These are phyloP conservation scores for Candida dubliniensis DNA, from an alignment of 1,139 yeast species.

Conservation along the genomic window DNA sequence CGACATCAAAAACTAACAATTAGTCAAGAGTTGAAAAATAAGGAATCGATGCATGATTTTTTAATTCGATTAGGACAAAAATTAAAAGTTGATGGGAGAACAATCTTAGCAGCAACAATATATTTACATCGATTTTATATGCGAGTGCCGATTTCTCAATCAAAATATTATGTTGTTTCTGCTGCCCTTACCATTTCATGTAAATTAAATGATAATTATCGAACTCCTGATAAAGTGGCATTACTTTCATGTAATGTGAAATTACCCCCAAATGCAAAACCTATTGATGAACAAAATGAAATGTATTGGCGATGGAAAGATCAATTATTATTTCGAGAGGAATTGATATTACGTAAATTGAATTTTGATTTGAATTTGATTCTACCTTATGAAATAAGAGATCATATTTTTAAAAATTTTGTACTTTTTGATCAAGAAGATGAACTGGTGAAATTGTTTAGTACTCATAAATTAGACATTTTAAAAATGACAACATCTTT, in stretches of 20 bases:
- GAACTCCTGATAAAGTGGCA: conserved; percentile 48
- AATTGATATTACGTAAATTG: conserved; percentile 38
- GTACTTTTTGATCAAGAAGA: conserved; percentile 2
- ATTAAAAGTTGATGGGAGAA: conserved; percentile 43
- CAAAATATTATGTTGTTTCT: conserved; percentile 47
- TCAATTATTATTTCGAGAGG: conserved; percentile 46
- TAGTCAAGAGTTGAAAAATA: conserved; percentile 37
- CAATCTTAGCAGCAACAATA: conserved; percentile 45
- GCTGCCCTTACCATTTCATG: conserved; percentile 48
- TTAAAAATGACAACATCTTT: conserved; percentile 35
- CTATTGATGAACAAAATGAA: conserved; percentile 42
- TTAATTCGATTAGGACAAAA: conserved; percentile 37
- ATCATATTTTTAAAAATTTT: conserved; percentile 18
- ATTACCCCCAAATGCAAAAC: conserved; percentile 25
- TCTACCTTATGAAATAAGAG: conserved; percentile 40
- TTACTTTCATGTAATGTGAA: conserved; percentile 37
- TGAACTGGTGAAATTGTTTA: conserved; percentile 16
- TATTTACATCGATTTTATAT: conserved; percentile 44
- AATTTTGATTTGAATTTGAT: conserved; percentile 43
- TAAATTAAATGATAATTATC: conserved; percentile 43
- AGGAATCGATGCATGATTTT: conserved; percentile 44
- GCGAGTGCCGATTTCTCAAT: conserved; percentile 44
- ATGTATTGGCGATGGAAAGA: conserved; percentile 50
- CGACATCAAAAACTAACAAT: conserved; percentile 20
- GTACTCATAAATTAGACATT: conserved; percentile 29